Evolutionary conservation across 148 eudicot genomes (phyloP), one percentile per base, ranked within the genome.

Genomic region (Camellia sinensis): DNA sequence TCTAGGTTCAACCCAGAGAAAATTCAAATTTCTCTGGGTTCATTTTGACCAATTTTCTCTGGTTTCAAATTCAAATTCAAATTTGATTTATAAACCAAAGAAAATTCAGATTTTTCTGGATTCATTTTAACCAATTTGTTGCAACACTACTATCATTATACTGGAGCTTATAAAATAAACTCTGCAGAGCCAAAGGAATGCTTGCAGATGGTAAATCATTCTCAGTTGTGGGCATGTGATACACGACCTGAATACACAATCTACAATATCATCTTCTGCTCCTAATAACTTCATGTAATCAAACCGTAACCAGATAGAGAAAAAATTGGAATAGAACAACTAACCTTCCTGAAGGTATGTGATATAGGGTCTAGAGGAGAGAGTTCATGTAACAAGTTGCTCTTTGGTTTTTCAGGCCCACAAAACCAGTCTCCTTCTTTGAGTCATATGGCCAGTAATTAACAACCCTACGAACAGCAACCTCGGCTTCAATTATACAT

Each of bases 181-280:
- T 91, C 85, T 93, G 97, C 69, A 93, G 84, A 68, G 97, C 97
- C 81, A 92, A 74, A 64, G 97, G 94, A 82, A 91, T 92, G 86
- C 94, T 92, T 67, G 90, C 91, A 64, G 94, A 79, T 66, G 94
- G 94, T 53, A 85, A 78, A 79, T 93, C 97, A 79, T 93, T 90
- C 86, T 90, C 97, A 48, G 94, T 93, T 50, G 97, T 93, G 29
- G 97, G 97, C 97, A 93, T 93, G 80, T 91, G 93, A 76, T 91
- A 91, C 46, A 93, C 93, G 80, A 95, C 93, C 97, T 93, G 79
- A 11, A 79, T 18, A 86, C 14, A 86, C 18, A 61, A 60, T 53
- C 37, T 3, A 72, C 67, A 53, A 78, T 37, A 68, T 68, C 19
- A 68, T 68, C 19, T 68, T 43, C 52, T 9, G 21, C 13, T 44